Percentiles rank a stretch among this genome's conserved stretches.
phyloP scores from a whole-genome alignment of 2,329 filamentous ascomycete species.

The Aspergillus ustus region DNA sequence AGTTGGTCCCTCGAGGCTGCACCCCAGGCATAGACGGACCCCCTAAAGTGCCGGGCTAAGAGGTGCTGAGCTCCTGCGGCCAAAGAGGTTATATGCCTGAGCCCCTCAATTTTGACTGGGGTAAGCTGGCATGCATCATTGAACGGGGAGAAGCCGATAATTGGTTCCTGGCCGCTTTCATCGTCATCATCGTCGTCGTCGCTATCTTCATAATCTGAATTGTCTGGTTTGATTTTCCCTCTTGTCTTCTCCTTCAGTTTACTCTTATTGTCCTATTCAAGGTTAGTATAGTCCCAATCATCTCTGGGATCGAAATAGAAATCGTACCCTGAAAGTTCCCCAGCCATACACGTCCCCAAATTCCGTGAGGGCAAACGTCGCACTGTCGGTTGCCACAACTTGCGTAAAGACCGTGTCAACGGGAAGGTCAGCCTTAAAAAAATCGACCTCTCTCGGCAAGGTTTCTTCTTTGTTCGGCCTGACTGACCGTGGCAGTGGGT shows the following conservation, averaged over 20 bases:
- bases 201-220: not conserved
- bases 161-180: slow-evolving; percentile 54
- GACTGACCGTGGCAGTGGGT: not conserved
- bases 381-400: slow-evolving; percentile 73
- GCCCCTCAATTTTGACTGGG: slow-evolving; percentile 52
- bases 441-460: slow-evolving; percentile 58
- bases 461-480: slow-evolving; percentile 60
- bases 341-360: slow-evolving; percentile 80
- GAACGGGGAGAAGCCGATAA: slow-evolving; percentile 57
- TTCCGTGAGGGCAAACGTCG: slow-evolving; percentile 75
- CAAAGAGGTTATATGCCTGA: slow-evolving; percentile 69
- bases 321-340: slow-evolving; percentile 75
- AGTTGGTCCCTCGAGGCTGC: slow-evolving; percentile 73
- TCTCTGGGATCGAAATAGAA: not conserved
- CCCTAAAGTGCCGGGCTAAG: slow-evolving; percentile 68
- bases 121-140: slow-evolving; percentile 44
- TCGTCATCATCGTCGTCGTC: slow-evolving; percentile 49
- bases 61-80: slow-evolving; percentile 73
- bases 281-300: not conserved
- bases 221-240: not conserved
- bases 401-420: slow-evolving; percentile 68
- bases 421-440: slow-evolving; percentile 60
- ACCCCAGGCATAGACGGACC: slow-evolving; percentile 72
- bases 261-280: slow-evolving; percentile 5
- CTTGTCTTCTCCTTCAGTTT: not conserved